A percentile compares a stretch with the other conserved stretches of the same genome.
phyloP scores from a whole-genome alignment of 495 filamentous ascomycete species.

The Stereocaulon alpinum region DNA sequence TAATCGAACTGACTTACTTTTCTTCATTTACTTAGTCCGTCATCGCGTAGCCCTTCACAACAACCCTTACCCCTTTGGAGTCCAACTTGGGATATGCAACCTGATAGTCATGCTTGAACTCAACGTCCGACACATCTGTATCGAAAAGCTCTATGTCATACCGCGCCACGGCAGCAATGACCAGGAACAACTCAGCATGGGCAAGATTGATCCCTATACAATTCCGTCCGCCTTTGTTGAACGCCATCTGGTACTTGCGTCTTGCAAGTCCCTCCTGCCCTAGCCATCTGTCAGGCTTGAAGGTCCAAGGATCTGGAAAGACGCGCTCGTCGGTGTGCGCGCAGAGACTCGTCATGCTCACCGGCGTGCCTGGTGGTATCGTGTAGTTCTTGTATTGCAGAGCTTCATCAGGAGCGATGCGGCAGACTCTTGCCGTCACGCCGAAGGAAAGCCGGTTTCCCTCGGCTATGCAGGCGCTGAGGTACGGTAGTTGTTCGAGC shows the following conservation, averaged over 20 bases:
- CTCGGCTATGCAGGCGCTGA: slow-evolving; percentile 36
- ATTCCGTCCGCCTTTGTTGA: slow-evolving; percentile 26
- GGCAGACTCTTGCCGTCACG: slow-evolving; percentile 20
- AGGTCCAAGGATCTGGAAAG: slow-evolving; percentile 23
- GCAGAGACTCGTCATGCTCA: slow-evolving; percentile 28
- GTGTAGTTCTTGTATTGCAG: slow-evolving; percentile 19
- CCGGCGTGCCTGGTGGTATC: slow-evolving; percentile 29
- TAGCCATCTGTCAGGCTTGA: slow-evolving; percentile 21
- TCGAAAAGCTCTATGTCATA: slow-evolving; percentile 26
- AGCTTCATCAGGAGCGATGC: slow-evolving; percentile 20
- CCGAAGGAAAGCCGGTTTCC: slow-evolving; percentile 32
- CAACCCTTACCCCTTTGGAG: slow-evolving; percentile 24
- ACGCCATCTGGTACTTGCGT: slow-evolving; percentile 25
- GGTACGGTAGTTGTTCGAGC: slow-evolving; percentile 30
- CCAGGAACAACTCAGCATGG: slow-evolving; percentile 24
- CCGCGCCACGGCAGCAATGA: slow-evolving; percentile 17
- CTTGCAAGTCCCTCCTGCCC: slow-evolving; percentile 18
- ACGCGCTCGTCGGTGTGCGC: slow-evolving; percentile 21
- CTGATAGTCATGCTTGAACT: slow-evolving; percentile 30
- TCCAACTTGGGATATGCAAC: slow-evolving; percentile 27
- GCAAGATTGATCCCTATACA: slow-evolving; percentile 27
- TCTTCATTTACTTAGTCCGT: no score
- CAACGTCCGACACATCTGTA: slow-evolving; percentile 25
- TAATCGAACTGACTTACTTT: no score
- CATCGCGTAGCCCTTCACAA: slow-evolving; percentile 4